Evolutionary conservation across 768 basidiomycete species (phyloP).

Genomic region (Termitomyces bulborhizus): DNA sequence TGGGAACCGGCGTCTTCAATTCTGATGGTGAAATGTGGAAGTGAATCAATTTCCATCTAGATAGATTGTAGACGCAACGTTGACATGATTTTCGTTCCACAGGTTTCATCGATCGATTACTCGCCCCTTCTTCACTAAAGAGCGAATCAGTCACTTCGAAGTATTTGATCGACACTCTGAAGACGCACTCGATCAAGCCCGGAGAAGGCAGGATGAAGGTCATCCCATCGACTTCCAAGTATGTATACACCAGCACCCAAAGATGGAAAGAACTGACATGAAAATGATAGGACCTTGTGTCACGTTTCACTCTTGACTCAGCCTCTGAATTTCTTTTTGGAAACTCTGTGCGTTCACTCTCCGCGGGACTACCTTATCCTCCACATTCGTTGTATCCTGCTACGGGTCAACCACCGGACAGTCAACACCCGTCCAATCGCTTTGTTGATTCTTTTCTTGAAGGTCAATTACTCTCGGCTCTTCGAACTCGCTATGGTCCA

Average conservation of each 20-base stretch:
- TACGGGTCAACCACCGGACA: constrained; percentile 7
- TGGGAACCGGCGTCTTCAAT: constrained; percentile 57
- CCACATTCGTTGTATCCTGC: constrained; percentile 14
- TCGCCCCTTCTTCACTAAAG: constrained; percentile 62
- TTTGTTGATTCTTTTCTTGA: constrained; percentile 47
- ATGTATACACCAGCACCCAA: not conserved
- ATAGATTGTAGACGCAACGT: not conserved
- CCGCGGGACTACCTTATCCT: constrained; percentile 44
- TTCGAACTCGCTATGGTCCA: constrained; percentile 32
- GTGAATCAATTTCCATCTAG: constrained; percentile 20
- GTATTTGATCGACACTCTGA: constrained; percentile 50
- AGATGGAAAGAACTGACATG: not conserved
- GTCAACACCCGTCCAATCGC: constrained; percentile 26
- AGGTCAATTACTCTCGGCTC: constrained; percentile 35
- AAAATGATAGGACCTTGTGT: constrained; percentile 37
- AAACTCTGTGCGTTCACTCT: constrained; percentile 38
- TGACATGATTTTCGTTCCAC: constrained; percentile 1
- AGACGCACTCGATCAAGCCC: constrained; percentile 38
- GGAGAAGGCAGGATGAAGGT: constrained; percentile 35
- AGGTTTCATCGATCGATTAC: constrained; percentile 65
- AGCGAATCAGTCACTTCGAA: constrained; percentile 56
- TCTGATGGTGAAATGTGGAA: constrained; percentile 68
- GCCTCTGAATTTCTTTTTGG: constrained; percentile 56
- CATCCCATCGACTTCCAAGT: constrained; percentile 56
- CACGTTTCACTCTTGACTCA: constrained; percentile 54